These are phyloP conservation scores for Arabis hirsuta DNA, from an alignment of 345 rosid species.

Conservation along the genomic window DNA sequence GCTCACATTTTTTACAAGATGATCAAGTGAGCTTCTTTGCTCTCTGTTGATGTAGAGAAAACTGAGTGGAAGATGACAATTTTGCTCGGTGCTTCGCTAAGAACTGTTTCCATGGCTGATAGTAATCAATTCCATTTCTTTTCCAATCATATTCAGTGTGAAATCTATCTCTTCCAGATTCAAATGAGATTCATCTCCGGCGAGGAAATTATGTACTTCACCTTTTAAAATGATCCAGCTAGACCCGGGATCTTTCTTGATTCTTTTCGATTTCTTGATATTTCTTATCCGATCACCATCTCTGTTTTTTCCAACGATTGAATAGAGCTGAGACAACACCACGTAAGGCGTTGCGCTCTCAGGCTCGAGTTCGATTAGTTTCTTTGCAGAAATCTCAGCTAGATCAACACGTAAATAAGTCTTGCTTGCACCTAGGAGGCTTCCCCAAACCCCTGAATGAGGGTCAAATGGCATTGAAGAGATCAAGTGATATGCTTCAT, in stretches of 20 bases:
- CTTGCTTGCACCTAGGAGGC: constrained; percentile 71
- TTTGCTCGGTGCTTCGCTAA: constrained; percentile 12
- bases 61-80: background rate
- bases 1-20: constrained; percentile 10
- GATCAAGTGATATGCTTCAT: constrained; percentile 63
- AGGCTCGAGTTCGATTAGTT: constrained; percentile 66
- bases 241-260: constrained; percentile 79
- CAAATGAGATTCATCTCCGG: constrained; percentile 57
- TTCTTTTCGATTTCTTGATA: constrained; percentile 51
- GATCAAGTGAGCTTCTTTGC: too few relatives aligned
- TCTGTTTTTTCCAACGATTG: constrained; percentile 46
- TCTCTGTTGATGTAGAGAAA: too few relatives aligned
- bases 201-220: constrained; percentile 54
- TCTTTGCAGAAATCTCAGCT: constrained; percentile 69
- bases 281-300: constrained; percentile 55
- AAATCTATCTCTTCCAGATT: constrained; percentile 45
- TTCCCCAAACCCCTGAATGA: constrained; percentile 87
- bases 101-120: constrained; percentile 23
- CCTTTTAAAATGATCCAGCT: constrained; percentile 67
- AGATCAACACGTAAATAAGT: constrained; percentile 58
- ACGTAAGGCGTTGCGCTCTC: constrained; percentile 72
- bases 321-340: constrained; percentile 65
- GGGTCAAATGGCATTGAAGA: constrained; percentile 59
- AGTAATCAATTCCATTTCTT: constrained; percentile 44
- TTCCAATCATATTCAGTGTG: constrained; percentile 45